Percentiles rank a stretch among this genome's conserved stretches.
Evolutionary conservation across 1,284 basidiomycete genomes (phyloP).

Genomic region (Ceratobasidium sp.): DNA sequence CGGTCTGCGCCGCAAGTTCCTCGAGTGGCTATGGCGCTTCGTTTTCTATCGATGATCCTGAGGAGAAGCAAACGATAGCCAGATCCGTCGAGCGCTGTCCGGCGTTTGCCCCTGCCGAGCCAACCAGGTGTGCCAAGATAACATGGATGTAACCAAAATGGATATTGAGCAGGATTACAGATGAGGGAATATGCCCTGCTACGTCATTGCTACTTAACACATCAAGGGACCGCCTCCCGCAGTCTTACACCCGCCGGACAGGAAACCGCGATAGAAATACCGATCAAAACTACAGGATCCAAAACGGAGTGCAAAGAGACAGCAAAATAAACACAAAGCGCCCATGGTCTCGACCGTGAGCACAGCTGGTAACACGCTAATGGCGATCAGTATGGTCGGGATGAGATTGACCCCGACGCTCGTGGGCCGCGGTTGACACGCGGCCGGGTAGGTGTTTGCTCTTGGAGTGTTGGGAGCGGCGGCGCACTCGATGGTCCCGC

Average conservation of each 20-base stretch:
- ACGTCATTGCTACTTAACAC: constrained; percentile 16
- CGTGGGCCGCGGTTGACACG: constrained; percentile 36
- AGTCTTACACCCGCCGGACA: neutral
- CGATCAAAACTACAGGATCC: constrained; percentile 43
- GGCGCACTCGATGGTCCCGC: constrained; percentile 27
- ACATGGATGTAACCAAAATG: constrained; percentile 18
- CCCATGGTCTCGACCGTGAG: neutral
- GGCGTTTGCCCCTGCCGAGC: neutral
- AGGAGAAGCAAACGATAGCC: neutral
- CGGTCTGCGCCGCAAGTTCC: constrained; percentile 9
- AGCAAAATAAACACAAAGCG: constrained; percentile 38
- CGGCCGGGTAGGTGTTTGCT: constrained; percentile 38
- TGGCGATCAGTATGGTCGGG: constrained; percentile 39
- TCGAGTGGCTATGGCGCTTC: constrained; percentile 16
- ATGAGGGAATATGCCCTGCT: constrained; percentile 18
- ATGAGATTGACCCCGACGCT: constrained; percentile 34
- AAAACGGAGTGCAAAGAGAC: constrained; percentile 32
- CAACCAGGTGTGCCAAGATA: neutral
- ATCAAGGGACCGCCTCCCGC: constrained; percentile 30
- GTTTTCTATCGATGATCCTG: constrained; percentile 5
- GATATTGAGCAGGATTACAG: constrained; percentile 35
- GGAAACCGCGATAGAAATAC: constrained; percentile 11
- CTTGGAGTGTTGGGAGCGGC: constrained; percentile 23
- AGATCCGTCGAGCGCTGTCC: neutral
- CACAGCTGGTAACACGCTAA: constrained; percentile 26